These are phyloP conservation scores for Fomitopsis pinicola DNA, from an alignment of 1,284 basidiomycete genomes.

Conservation along the genomic window DNA sequence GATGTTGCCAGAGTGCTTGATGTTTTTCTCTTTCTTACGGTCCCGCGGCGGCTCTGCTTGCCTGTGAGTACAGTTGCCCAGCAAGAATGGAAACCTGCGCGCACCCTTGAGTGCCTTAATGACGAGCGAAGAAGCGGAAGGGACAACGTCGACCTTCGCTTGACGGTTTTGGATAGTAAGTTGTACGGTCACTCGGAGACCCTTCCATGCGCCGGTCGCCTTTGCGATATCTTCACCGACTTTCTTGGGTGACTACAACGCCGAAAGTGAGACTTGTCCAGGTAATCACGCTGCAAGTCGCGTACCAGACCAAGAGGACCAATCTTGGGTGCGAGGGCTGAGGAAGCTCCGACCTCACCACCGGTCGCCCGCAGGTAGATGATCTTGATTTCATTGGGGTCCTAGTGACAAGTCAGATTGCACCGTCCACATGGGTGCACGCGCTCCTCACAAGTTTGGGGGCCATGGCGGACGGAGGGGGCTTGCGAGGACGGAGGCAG, in stretches of 20 bases:
- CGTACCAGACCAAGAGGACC: constrained; percentile 99
- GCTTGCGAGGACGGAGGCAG: constrained; percentile 21
- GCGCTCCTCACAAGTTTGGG: constrained; percentile 65
- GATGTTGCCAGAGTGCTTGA: constrained; percentile 97
- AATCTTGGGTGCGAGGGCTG: constrained; percentile 98
- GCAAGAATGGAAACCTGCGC: constrained; percentile 16
- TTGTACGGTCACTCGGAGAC: constrained; percentile 98
- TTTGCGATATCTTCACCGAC: constrained; percentile 99
- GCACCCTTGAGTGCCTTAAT: constrained; percentile 97
- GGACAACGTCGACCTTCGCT: constrained; percentile 95
- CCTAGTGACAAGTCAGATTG: constrained; percentile 39
- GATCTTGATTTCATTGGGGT: constrained; percentile 95
- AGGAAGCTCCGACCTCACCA: constrained; percentile 99
- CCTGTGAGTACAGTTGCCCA: neutral
- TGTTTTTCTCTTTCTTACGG: constrained; percentile 99
- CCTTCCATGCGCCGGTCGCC: constrained; percentile 98
- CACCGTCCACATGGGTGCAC: neutral
- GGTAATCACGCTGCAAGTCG: constrained; percentile 12
- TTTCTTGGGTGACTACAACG: constrained; percentile 93
- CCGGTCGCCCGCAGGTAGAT: constrained; percentile 99
- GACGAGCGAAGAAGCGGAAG: constrained; percentile 96
- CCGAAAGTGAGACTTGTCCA: neutral
- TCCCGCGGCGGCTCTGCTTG: constrained; percentile 92
- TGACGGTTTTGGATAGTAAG: constrained; percentile 99
- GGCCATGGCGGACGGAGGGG: constrained; percentile 49